Percentiles rank a stretch among this genome's conserved stretches.
Conservation (phyloP, 2,329 filamentous ascomycete species). For the Fusarium sp. region DNA sequence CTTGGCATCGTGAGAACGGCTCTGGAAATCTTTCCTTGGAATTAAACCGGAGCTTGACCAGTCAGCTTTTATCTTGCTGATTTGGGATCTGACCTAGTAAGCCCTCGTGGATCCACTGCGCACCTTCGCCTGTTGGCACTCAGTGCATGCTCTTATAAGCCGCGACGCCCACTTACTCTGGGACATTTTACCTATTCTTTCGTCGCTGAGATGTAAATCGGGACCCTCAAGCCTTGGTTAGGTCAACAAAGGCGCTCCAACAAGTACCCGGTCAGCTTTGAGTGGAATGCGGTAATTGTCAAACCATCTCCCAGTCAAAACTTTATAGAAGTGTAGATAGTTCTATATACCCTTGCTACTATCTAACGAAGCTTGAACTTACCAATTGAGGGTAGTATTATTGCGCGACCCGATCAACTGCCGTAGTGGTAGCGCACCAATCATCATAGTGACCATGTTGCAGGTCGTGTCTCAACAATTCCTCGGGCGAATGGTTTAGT, state of each 20-base stretch:
- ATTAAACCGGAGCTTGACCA: conserved; percentile 36
- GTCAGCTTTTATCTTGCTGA: background rate
- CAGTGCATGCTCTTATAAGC: conserved; percentile 34
- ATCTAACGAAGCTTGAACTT: background rate
- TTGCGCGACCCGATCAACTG: too few relatives aligned
- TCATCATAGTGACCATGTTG: too few relatives aligned
- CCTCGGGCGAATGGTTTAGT: background rate
- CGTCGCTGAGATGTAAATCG: too few relatives aligned
- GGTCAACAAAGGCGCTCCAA: background rate
- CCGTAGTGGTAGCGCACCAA: too few relatives aligned
- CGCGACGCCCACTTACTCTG: conserved; percentile 3
- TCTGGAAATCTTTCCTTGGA: conserved; percentile 42
- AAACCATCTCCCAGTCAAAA: background rate
- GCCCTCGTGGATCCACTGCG: too few relatives aligned
- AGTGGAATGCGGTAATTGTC: background rate
- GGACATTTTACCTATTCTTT: background rate
- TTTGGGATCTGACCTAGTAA: too few relatives aligned
- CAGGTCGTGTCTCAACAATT: accelerated
- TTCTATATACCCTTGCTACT: background rate
- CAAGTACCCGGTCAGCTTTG: background rate
- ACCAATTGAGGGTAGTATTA: too few relatives aligned
- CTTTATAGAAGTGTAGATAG: conserved; percentile 14
- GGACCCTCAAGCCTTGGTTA: background rate
- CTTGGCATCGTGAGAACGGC: conserved; percentile 36
- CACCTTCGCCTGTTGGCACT: conserved; percentile 41